Conservation (phyloP, 2,329 filamentous ascomycete species). For the Cryphonectria japonica region DNA sequence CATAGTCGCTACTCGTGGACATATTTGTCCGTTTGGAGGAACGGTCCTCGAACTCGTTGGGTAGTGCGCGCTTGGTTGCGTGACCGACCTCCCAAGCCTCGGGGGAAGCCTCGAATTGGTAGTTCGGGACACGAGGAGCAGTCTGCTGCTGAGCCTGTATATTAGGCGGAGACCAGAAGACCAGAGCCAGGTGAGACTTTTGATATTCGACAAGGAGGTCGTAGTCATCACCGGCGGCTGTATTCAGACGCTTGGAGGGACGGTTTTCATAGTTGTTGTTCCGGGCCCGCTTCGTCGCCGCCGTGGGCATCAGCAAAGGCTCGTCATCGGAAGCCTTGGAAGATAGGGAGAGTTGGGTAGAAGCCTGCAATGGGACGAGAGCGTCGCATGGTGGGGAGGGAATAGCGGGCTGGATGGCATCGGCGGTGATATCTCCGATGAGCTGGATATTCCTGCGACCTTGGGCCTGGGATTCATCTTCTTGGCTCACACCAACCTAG, state of each 20-base stretch:
- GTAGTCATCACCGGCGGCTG: not conserved
- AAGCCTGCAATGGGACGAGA: not conserved
- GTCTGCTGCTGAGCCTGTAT: not conserved
- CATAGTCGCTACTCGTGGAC: not conserved
- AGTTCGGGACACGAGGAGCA: not conserved
- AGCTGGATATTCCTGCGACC: not conserved
- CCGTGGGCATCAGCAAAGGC: not conserved
- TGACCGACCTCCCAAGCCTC: not conserved
- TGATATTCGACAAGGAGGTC: not conserved
- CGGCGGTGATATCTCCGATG: not conserved
- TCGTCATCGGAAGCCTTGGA: not conserved
- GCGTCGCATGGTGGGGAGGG: not conserved
- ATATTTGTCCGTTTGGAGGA: not conserved
- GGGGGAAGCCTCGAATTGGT: not conserved
- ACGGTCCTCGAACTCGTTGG: not conserved
- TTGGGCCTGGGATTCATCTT: slow-evolving; percentile 1
- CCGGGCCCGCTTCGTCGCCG: not conserved
- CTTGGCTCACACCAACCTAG: not conserved
- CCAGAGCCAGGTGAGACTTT: not conserved
- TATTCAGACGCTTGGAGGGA: not conserved
- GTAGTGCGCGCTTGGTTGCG: not conserved
- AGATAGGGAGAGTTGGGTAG: not conserved
- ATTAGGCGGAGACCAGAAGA: not conserved
- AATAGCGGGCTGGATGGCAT: not conserved
- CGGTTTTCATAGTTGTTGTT: not conserved